phyloP scores from a whole-genome alignment of 139 green algal genomes.

The Nannochloris sp. region DNA sequence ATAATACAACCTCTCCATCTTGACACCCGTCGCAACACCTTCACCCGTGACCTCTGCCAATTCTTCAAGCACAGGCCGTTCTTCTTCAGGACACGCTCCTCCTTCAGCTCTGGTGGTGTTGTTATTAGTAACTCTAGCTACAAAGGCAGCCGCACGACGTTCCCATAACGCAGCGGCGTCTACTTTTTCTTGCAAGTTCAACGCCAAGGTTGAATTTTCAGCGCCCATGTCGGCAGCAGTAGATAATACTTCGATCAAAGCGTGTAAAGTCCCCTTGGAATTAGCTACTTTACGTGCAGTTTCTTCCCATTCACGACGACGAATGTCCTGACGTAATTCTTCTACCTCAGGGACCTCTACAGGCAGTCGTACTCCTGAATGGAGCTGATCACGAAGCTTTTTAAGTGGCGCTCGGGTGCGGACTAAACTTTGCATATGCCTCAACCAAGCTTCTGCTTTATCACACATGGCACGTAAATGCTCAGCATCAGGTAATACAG shows the following conservation, averaged over 20 bases:
- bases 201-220: conserved; percentile 9
- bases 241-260: conserved; percentile 23
- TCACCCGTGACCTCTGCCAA: conserved; percentile 22
- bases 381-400: conserved; percentile 25
- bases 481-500: conserved; percentile 29
- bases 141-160: conserved; percentile 6
- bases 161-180: conserved; percentile 20
- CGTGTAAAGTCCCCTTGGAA: conserved; percentile 8
- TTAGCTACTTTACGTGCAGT: conserved; percentile 21
- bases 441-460: conserved; percentile 25
- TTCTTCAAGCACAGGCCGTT: conserved; percentile 18
- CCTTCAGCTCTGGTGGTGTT: neutral
- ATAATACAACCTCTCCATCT: conserved; percentile 23
- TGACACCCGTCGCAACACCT: conserved; percentile 8
- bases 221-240: conserved; percentile 17
- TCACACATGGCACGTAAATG: conserved; percentile 16
- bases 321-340: conserved; percentile 25
- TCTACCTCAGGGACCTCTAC: conserved; percentile 39
- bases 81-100: neutral
- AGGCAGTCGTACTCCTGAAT: conserved; percentile 26
- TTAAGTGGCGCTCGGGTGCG: conserved; percentile 25
- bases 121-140: neutral
- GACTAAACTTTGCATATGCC: neutral
- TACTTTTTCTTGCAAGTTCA: conserved; percentile 7
- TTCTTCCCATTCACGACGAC: conserved; percentile 44